Percentiles rank a stretch among this genome's conserved stretches.
Evolutionary conservation across 2,329 filamentous ascomycete genomes (phyloP).

Genomic region (Ceratocystis diversiconidia): DNA sequence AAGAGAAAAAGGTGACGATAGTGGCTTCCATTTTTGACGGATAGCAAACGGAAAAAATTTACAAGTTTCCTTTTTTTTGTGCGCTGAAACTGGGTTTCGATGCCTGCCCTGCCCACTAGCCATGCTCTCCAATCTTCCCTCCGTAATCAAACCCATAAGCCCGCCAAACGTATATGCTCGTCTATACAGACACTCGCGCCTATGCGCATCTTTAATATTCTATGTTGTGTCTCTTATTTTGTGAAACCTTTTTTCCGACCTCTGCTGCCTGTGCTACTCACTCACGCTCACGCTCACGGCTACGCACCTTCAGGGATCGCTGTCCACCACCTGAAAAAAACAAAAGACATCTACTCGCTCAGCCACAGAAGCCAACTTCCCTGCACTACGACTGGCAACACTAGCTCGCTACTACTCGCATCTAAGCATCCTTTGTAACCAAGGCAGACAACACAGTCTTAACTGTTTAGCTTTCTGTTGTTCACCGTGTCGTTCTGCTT

Average conservation of each 20-base stretch:
- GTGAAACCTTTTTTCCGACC: not conserved
- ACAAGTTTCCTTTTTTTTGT: not conserved
- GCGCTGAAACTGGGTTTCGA: too few relatives aligned
- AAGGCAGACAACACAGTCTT: not conserved
- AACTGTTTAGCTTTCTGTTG: not conserved
- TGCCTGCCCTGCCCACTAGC: too few relatives aligned
- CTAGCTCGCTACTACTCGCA: not conserved
- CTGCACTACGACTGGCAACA: not conserved
- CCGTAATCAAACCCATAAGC: not conserved
- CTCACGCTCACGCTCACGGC: not conserved
- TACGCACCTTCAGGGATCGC: not conserved
- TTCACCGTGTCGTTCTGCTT: too few relatives aligned
- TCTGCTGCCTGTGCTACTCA: not conserved
- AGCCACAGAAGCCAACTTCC: conserved; percentile 4
- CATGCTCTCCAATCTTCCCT: too few relatives aligned
- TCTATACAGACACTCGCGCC: not conserved
- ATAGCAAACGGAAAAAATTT: not conserved
- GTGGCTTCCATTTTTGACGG: not conserved
- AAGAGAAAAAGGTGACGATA: not conserved
- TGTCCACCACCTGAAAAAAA: not conserved
- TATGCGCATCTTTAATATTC: not conserved
- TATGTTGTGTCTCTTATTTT: not conserved
- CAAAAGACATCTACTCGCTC: not conserved
- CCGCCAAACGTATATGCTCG: not conserved
- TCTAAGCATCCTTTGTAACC: not conserved